Conservation (phyloP, 768 basidiomycete species). For the Termitomyces sp. region DNA sequence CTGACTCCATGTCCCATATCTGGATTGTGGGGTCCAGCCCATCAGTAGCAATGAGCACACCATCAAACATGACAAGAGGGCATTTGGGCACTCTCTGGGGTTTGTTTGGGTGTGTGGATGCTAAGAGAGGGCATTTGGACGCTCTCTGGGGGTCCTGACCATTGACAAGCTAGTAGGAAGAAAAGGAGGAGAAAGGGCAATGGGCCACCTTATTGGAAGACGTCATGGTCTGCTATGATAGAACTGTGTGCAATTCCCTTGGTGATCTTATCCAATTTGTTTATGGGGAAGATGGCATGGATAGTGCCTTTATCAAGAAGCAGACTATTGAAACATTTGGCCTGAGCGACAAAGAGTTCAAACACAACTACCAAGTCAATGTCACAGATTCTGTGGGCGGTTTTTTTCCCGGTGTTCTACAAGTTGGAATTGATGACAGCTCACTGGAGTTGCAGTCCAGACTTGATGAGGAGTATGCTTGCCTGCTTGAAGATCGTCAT, state of each 20-base stretch:
- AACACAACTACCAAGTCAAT: constrained; percentile 92
- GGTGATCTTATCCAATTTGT: constrained; percentile 95
- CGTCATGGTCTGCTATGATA: constrained; percentile 96
- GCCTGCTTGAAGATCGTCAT: constrained; percentile 73
- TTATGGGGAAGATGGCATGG: constrained; percentile 99
- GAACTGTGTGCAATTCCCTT: constrained; percentile 94
- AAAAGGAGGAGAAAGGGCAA: too few relatives aligned
- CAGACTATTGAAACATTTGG: constrained; percentile 90
- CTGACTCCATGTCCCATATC: too few relatives aligned
- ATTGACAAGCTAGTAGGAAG: too few relatives aligned
- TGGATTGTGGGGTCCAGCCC: too few relatives aligned
- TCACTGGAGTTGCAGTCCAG: constrained; percentile 78
- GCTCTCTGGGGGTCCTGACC: too few relatives aligned
- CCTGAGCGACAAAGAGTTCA: constrained; percentile 76
- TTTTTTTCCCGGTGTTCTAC: constrained; percentile 74
- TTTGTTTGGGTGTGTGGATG: too few relatives aligned
- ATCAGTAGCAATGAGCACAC: too few relatives aligned
- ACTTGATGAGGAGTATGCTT: constrained; percentile 62
- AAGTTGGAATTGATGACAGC: constrained; percentile 83
- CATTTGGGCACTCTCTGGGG: too few relatives aligned
- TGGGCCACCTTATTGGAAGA: too few relatives aligned
- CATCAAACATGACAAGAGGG: too few relatives aligned
- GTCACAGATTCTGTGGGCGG: constrained; percentile 79
- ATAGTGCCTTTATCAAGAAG: constrained; percentile 94
- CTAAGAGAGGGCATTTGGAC: too few relatives aligned